Conservation (phyloP, 805 yeast species). For the Ogataea parapolymorpha region DNA sequence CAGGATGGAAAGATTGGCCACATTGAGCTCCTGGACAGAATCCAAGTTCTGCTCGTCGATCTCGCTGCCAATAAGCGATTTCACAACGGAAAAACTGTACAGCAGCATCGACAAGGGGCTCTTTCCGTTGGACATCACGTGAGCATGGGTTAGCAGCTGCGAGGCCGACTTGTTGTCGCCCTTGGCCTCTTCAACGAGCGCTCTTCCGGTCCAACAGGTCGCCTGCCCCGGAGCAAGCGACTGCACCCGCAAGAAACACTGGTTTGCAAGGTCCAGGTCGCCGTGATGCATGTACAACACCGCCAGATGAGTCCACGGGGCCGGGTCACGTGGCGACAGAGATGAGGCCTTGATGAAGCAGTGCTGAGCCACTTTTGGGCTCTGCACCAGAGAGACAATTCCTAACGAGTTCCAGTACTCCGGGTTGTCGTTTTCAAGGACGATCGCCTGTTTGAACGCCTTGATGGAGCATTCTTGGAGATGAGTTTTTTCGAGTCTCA, state of each 20-base stretch:
- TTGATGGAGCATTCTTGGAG: constrained; percentile 52
- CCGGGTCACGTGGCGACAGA: constrained; percentile 62
- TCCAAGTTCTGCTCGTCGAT: constrained; percentile 51
- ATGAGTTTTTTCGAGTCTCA: constrained; percentile 16
- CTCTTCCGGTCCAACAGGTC: constrained; percentile 84
- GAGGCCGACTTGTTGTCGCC: constrained; percentile 53
- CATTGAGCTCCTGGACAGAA: constrained; percentile 60
- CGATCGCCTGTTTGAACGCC: constrained; percentile 63
- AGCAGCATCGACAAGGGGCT: constrained; percentile 67
- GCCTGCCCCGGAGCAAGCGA: constrained; percentile 76
- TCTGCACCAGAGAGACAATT: constrained; percentile 58
- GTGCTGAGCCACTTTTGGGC: constrained; percentile 82
- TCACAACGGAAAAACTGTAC: constrained; percentile 59
- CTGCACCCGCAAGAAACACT: constrained; percentile 70
- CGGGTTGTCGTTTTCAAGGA: constrained; percentile 64
- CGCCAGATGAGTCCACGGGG: constrained; percentile 80
- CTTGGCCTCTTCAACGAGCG: constrained; percentile 51
- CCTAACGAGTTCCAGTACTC: constrained; percentile 85
- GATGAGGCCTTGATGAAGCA: constrained; percentile 82
- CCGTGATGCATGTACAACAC: constrained; percentile 64
- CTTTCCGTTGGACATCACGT: constrained; percentile 69
- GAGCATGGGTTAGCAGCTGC: constrained; percentile 72
- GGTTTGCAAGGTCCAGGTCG: constrained; percentile 69
- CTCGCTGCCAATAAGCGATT: constrained; percentile 38
- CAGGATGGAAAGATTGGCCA: constrained; percentile 64